These are phyloP conservation scores for Plenodomus biglobosus DNA, from an alignment of 2,329 filamentous ascomycete genomes.

Conservation along the genomic window DNA sequence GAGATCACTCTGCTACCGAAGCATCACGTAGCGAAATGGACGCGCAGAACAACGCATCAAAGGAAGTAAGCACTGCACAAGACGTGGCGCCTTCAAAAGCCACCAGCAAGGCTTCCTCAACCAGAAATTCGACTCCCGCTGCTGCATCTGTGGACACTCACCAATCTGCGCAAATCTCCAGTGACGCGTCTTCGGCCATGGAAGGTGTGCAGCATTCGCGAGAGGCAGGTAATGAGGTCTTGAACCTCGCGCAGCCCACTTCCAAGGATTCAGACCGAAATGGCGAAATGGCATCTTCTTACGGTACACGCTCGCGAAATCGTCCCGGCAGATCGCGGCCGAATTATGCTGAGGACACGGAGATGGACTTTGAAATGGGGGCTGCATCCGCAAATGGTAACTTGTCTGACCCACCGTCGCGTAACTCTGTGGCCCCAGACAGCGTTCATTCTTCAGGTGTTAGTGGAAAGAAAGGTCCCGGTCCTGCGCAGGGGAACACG, in stretches of 20 bases:
- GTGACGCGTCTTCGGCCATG: conserved; percentile 30
- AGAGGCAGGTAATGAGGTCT: conserved; percentile 30
- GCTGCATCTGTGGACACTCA: conserved; percentile 28
- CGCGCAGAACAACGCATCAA: conserved; percentile 30
- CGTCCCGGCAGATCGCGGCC: conserved; percentile 75
- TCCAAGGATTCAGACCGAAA: conserved; percentile 39
- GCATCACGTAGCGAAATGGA: conserved; percentile 32
- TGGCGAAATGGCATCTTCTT: conserved; percentile 59
- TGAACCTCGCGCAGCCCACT: conserved; percentile 34
- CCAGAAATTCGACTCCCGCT: conserved; percentile 39
- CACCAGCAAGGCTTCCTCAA: conserved; percentile 40
- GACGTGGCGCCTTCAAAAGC: conserved; percentile 34
- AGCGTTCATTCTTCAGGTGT: conserved; percentile 34
- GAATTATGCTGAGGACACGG: conserved; percentile 95
- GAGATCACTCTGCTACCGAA: conserved; percentile 33
- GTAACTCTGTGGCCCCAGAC: conserved; percentile 38
- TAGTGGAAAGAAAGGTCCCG: conserved; percentile 44
- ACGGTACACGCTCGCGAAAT: conserved; percentile 93
- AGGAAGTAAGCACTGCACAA: conserved; percentile 24
- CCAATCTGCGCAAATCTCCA: conserved; percentile 24
- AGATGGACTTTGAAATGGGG: conserved; percentile 78
- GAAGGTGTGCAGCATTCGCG: conserved; percentile 35
- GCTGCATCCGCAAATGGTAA: conserved; percentile 61
- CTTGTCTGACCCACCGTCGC: conserved; percentile 47
- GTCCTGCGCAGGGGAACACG: conserved; percentile 45